Evolutionary conservation across 495 filamentous ascomycete genomes (phyloP).

Genomic region (Neurospora tetraspora): DNA sequence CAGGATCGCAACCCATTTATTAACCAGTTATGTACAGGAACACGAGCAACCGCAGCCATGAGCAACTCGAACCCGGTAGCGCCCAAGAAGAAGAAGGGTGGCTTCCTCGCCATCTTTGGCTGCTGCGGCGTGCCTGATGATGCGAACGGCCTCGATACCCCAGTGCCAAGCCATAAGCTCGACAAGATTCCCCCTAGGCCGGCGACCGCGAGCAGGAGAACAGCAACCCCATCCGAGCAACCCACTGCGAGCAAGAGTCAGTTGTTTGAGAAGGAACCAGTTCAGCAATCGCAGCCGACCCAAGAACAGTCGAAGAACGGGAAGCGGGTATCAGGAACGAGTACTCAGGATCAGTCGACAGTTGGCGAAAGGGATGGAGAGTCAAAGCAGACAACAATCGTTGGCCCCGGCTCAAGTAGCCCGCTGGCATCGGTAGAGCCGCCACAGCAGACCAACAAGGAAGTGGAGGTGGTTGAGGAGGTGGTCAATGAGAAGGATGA

Average conservation of each 20-base stretch:
- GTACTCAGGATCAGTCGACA: slow-evolving; percentile 33
- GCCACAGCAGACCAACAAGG: slow-evolving; percentile 17
- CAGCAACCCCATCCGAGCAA: slow-evolving; percentile 43
- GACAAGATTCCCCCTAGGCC: slow-evolving; percentile 43
- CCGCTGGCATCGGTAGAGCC: slow-evolving; percentile 37
- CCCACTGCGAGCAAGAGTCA: slow-evolving; percentile 41
- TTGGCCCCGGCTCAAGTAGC: slow-evolving; percentile 24
- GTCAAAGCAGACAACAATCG: slow-evolving; percentile 36
- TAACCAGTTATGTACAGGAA: slow-evolving; percentile 35
- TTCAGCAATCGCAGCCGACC: slow-evolving; percentile 17
- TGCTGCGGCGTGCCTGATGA: slow-evolving; percentile 67
- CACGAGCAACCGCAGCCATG: slow-evolving; percentile 37
- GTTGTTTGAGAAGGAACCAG: slow-evolving; percentile 34
- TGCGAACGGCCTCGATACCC: slow-evolving; percentile 51
- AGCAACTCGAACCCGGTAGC: slow-evolving; percentile 37
- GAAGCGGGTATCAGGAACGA: slow-evolving; percentile 34
- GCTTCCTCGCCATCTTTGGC: slow-evolving; percentile 61
- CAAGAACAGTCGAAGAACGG: slow-evolving; percentile 26
- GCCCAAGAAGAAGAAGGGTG: slow-evolving; percentile 52
- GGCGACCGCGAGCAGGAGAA: slow-evolving; percentile 44
- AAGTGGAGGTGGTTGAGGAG: slow-evolving; percentile 19
- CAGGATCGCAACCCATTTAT: slow-evolving; percentile 58
- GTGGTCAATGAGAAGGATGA: slow-evolving; percentile 26
- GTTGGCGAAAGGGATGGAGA: slow-evolving; percentile 34
- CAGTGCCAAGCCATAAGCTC: slow-evolving; percentile 56